A percentile compares a stretch with the other conserved stretches of the same genome.
These are phyloP conservation scores for Hortaea werneckii DNA, from an alignment of 2,329 filamentous ascomycete genomes.

Conservation along the genomic window DNA sequence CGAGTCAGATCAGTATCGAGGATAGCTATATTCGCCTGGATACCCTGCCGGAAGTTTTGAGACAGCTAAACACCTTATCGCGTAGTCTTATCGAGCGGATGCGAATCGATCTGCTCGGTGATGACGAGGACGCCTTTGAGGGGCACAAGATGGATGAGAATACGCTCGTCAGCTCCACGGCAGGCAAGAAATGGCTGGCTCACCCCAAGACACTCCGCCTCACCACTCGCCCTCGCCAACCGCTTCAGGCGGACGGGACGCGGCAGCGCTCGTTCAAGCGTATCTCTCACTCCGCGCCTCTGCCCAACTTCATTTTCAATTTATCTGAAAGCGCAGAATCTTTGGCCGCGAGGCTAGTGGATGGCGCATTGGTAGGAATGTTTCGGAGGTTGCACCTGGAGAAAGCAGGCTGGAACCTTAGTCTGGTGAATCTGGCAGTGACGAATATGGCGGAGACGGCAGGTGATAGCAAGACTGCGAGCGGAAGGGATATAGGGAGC, in stretches of 20 bases:
- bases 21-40: constrained; percentile 74
- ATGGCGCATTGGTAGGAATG: constrained; percentile 58
- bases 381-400: constrained; percentile 66
- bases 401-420: constrained; percentile 64
- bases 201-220: constrained; percentile 73
- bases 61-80: constrained; percentile 59
- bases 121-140: constrained; percentile 26
- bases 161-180: neutral
- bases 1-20: constrained; percentile 86
- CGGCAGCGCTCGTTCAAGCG: constrained; percentile 54
- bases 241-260: constrained; percentile 42
- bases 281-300: constrained; percentile 62
- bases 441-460: constrained; percentile 61
- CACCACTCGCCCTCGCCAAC: constrained; percentile 57
- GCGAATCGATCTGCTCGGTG: constrained; percentile 61
- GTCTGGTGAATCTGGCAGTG: constrained; percentile 76
- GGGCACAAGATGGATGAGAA: constrained; percentile 2
- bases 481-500: constrained; percentile 62
- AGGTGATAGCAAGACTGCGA: constrained; percentile 33
- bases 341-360: constrained; percentile 58
- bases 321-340: constrained; percentile 47
- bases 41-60: constrained; percentile 49
- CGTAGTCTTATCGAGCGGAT: constrained; percentile 66
- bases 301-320: constrained; percentile 66
- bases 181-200: constrained; percentile 56